phyloP scores from a whole-genome alignment of 768 basidiomycete species.

The Plicaturopsis crispa region DNA sequence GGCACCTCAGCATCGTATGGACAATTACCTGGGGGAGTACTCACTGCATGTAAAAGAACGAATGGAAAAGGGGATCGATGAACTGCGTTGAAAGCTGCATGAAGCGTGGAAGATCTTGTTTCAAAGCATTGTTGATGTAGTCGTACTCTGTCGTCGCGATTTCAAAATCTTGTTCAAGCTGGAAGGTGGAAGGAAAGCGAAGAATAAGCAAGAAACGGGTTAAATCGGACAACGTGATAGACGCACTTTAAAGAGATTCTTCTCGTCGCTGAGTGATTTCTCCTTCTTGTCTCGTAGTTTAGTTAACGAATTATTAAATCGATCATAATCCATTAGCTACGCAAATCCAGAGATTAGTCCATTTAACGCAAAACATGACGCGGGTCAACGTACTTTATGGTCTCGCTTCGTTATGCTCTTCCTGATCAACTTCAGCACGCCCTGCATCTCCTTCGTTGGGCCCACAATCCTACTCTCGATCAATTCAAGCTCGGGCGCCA shows the following conservation, averaged over 20 bases:
- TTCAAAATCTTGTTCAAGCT: conserved; percentile 97
- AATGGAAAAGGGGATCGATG: conserved; percentile 96
- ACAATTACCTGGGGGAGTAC: conserved; percentile 23
- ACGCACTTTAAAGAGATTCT: conserved; percentile 89
- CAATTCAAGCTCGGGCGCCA: conserved; percentile 89
- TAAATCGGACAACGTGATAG: neutral
- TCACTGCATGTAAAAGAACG: conserved; percentile 99
- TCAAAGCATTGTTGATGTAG: conserved; percentile 83
- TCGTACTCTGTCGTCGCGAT: conserved; percentile 89
- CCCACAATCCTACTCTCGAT: conserved; percentile 81
- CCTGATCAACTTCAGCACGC: conserved; percentile 78
- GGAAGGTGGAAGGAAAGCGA: conserved; percentile 14
- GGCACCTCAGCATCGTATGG: conserved; percentile 2
- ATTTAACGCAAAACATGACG: neutral
- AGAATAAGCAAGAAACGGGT: neutral
- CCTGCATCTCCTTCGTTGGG: conserved; percentile 86
- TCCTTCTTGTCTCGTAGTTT: conserved; percentile 99
- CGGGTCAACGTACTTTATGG: conserved; percentile 63
- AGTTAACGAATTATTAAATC: conserved; percentile 90
- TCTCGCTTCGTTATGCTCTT: conserved; percentile 96
- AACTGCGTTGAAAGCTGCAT: conserved; percentile 82
- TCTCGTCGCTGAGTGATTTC: conserved; percentile 92
- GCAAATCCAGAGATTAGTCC: neutral
- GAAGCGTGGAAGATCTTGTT: conserved; percentile 91
- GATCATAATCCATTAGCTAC: conserved; percentile 88